These are phyloP conservation scores for Penicillium psychrofluorescens DNA, from an alignment of 495 filamentous ascomycete species.

Conservation along the genomic window DNA sequence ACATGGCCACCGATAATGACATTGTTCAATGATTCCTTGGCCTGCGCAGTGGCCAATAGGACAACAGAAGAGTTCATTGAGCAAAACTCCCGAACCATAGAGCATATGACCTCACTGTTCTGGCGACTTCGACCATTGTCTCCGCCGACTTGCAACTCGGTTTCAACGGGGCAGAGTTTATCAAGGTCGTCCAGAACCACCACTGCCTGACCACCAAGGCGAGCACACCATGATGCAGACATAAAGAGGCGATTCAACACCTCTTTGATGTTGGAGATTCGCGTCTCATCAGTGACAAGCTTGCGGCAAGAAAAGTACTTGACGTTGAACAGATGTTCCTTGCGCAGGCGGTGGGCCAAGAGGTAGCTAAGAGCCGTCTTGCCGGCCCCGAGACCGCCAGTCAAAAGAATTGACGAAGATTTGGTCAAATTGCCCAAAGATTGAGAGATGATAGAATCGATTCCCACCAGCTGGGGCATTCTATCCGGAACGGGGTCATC, in stretches of 20 bases:
- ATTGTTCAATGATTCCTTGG: slow-evolving; percentile 80
- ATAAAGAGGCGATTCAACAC: slow-evolving; percentile 76
- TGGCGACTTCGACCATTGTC: slow-evolving; percentile 90
- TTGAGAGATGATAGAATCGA: slow-evolving; percentile 68
- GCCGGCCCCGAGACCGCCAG: slow-evolving; percentile 81
- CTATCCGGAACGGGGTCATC: slow-evolving; percentile 46
- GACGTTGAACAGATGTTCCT: slow-evolving; percentile 62
- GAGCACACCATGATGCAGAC: slow-evolving; percentile 79
- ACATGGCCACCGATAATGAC: slow-evolving; percentile 74
- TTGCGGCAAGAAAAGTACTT: slow-evolving; percentile 78
- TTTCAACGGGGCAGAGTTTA: slow-evolving; percentile 83
- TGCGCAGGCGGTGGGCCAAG: slow-evolving; percentile 58
- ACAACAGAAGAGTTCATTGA: slow-evolving; percentile 68
- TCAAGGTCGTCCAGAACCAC: slow-evolving; percentile 92
- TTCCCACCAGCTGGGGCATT: slow-evolving; percentile 68
- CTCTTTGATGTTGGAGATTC: slow-evolving; percentile 85
- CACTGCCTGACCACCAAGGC: slow-evolving; percentile 71
- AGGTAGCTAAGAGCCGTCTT: slow-evolving; percentile 70
- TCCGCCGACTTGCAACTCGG: slow-evolving; percentile 82
- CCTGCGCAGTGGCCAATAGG: slow-evolving; percentile 83
- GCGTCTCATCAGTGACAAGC: slow-evolving; percentile 79
- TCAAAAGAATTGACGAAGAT: slow-evolving; percentile 80
- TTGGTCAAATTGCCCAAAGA: slow-evolving; percentile 67
- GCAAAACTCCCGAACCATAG: slow-evolving; percentile 77
- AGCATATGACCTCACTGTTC: slow-evolving; percentile 81